Evolutionary conservation across 768 basidiomycete species (phyloP).

Genomic region (Lepiota venenata): DNA sequence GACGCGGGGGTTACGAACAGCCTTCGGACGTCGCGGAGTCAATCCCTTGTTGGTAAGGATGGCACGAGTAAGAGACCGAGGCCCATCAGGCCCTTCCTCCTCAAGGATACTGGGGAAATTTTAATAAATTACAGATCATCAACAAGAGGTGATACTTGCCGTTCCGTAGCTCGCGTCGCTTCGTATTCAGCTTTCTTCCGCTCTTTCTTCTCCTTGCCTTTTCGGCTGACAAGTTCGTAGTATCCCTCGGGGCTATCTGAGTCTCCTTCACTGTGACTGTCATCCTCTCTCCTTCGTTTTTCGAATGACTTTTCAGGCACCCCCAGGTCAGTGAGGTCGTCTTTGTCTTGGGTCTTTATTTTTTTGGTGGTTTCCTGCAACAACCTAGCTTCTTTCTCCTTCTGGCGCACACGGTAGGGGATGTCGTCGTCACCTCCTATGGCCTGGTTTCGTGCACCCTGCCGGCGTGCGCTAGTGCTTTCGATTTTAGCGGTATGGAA

Average conservation of each 20-base stretch:
- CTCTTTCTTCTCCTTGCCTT: conserved; percentile 67
- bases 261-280: conserved; percentile 38
- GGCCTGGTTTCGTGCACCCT: conserved; percentile 65
- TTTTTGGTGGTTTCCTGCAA: conserved; percentile 51
- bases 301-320: conserved; percentile 32
- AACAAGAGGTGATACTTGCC: conserved; percentile 38
- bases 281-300: conserved; percentile 32
- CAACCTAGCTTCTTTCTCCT: conserved; percentile 53
- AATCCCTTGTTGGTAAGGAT: conserved; percentile 95
- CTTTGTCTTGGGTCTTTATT: conserved; percentile 51
- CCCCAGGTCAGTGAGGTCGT: conserved; percentile 61
- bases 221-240: conserved; percentile 84
- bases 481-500: conserved; percentile 96
- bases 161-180: conserved; percentile 46
- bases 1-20: conserved; percentile 93
- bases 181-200: conserved; percentile 85
- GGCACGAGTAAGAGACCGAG: conserved; percentile 83
- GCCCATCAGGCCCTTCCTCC: conserved; percentile 51
- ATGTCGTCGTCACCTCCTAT: conserved; percentile 93
- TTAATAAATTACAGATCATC: conserved; percentile 8
- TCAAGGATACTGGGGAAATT: conserved; percentile 9
- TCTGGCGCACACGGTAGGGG: conserved; percentile 78
- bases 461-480: conserved; percentile 70
- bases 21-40: conserved; percentile 85
- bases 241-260: conserved; percentile 67